phyloP scores from a whole-genome alignment of 805 yeast species.

The Candida ortonii region DNA sequence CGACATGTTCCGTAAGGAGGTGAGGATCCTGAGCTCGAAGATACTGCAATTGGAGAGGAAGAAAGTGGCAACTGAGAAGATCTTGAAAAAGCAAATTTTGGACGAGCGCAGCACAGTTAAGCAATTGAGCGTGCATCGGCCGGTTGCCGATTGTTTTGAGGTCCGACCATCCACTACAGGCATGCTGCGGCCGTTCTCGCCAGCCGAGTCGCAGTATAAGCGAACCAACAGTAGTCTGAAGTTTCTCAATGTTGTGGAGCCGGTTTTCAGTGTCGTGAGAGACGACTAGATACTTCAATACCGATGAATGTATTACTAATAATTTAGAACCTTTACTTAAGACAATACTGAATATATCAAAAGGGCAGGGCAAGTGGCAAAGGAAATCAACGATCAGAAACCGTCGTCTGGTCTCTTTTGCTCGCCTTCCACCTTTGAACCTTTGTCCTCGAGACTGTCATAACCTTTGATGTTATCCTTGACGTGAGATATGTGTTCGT shows the following conservation, averaged over 20 bases:
- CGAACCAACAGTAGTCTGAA: constrained; percentile 81
- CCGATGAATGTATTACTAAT: too few species aligned
- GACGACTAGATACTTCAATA: constrained; percentile 8
- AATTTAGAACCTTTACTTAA: too few species aligned
- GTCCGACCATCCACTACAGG: constrained; percentile 28
- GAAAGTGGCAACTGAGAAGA: constrained; percentile 23
- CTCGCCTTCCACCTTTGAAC: constrained; percentile 39
- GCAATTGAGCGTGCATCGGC: constrained; percentile 16
- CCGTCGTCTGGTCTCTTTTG: constrained; percentile 48
- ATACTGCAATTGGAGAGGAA: constrained; percentile 20
- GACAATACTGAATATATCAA: too few species aligned
- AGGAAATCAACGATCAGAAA: too few species aligned
- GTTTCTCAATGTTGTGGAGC: constrained; percentile 23
- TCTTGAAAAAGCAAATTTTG: constrained; percentile 20
- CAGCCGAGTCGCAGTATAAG: too few species aligned
- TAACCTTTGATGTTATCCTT: constrained; percentile 30
- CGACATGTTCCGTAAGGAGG: constrained; percentile 30
- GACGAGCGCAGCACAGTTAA: constrained; percentile 27
- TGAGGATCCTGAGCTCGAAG: constrained; percentile 22
- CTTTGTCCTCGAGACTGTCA: constrained; percentile 41
- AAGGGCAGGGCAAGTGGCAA: too few species aligned
- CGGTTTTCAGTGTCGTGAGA: constrained; percentile 17
- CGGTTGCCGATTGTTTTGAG: constrained; percentile 11
- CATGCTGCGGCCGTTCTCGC: constrained; percentile 63
- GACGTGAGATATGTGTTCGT: constrained; percentile 2